Evolutionary conservation across 2,329 filamentous ascomycete species (phyloP), one percentile per base, ranked within the genome.

Genomic region (Cercospora berteroae): DNA sequence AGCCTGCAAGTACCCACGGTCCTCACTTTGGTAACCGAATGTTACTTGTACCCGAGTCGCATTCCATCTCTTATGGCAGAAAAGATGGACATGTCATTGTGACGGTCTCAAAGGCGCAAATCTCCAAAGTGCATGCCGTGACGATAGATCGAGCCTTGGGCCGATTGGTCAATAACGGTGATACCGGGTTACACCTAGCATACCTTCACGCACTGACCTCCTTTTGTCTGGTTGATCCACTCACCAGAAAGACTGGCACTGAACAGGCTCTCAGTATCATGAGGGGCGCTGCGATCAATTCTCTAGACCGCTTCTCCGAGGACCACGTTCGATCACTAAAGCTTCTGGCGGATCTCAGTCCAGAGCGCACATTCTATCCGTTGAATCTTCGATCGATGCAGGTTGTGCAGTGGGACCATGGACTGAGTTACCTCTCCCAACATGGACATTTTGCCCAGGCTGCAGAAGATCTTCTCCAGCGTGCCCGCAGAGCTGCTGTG

Each of bases 191-290:
- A 0, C 72, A 68, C 44, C 13, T 74, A 71, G 87, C 87, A 0
- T 75, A 83, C 4, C 74, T 88, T 0, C 89, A 91, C 72, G 89
- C 88, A 0, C 76, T 83, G 4, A 91, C 89, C 0, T 88, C 88
- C 0, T 86, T 84, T 33, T 71, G 83, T 0, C 39, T 90, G 0
- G 83, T 86, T 0, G 89, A 91, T 72, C 77, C 80, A 0, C 79
- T 91, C 0, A 90, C 88, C 0, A 78, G 81, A 0, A 80, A 83
- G 0, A 90, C 87, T 0, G 89, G 89, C 0, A 84, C 82, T 0
- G 88, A 91, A 72, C 87, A 90, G 74, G 71, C 76, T 2, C 59
- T 78, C 2, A 18, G 29, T 1, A 73, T 74, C 1, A 67, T 78
- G 5, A 39, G 57, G 0, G 72, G 72, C 0, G 70, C 68, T 4